Conservation (phyloP, 1,284 basidiomycete species). For the Takashimella koratensis region DNA sequence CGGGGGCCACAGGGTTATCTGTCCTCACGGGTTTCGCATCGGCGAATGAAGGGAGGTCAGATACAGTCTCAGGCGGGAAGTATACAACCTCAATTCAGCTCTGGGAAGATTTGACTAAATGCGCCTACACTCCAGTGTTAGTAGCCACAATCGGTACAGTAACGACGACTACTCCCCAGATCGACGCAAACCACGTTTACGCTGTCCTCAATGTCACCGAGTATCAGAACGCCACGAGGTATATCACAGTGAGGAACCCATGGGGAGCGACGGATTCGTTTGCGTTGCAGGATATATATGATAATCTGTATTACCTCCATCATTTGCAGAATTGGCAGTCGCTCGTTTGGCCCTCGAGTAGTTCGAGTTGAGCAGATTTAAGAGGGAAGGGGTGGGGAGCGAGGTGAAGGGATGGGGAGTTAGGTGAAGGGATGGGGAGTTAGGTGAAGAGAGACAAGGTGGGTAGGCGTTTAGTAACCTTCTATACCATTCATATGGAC, state of each 20-base stretch:
- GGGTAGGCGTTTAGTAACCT: too few relatives aligned
- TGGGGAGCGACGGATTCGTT: constrained; percentile 29
- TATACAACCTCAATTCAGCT: constrained; percentile 14
- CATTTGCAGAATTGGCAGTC: constrained; percentile 14
- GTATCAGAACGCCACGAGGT: constrained; percentile 13
- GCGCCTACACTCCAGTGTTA: constrained; percentile 20
- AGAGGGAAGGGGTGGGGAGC: too few relatives aligned
- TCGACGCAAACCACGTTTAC: constrained; percentile 28
- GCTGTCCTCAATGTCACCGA: constrained; percentile 19
- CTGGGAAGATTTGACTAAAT: constrained; percentile 11
- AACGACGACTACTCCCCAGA: constrained; percentile 10
- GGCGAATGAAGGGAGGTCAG: neutral
- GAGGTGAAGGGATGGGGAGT: too few relatives aligned
- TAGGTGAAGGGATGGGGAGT: too few relatives aligned
- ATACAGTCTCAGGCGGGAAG: neutral
- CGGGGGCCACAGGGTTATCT: constrained; percentile 13
- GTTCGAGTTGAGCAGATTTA: too few relatives aligned
- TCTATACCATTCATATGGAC: too few relatives aligned
- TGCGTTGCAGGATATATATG: constrained; percentile 16
- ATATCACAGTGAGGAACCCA: constrained; percentile 23
- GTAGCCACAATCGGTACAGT: constrained; percentile 19
- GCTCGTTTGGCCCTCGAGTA: too few relatives aligned
- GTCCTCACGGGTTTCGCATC: constrained; percentile 23
- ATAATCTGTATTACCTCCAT: constrained; percentile 16
- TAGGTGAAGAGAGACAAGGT: too few relatives aligned